Conservation (phyloP, 2,329 filamentous ascomycete genomes). For the Sporothrix brasiliensis region DNA sequence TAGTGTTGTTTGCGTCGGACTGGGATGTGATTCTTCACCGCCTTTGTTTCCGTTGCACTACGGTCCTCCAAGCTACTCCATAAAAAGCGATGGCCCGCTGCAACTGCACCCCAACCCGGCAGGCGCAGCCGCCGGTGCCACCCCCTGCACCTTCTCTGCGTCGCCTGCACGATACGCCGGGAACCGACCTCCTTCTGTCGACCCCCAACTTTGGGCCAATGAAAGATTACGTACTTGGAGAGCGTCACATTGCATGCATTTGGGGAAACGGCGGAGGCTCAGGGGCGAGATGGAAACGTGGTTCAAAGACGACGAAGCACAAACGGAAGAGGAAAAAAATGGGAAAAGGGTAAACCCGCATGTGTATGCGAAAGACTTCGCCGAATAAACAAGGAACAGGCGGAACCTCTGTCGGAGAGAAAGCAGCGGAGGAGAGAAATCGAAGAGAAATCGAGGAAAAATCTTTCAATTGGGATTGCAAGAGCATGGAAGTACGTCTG, state of each 20-base stretch:
- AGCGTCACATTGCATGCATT: conserved; percentile 27
- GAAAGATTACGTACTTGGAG: conserved; percentile 22
- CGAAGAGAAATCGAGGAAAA: not conserved
- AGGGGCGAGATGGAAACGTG: too few species aligned
- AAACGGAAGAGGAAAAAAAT: not conserved
- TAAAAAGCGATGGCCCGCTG: conserved; percentile 10
- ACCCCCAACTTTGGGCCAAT: conserved; percentile 2
- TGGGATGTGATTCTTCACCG: conserved; percentile 17
- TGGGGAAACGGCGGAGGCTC: not conserved
- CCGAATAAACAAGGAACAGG: not conserved
- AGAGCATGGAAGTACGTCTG: not conserved
- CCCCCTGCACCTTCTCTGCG: not conserved
- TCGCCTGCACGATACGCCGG: not conserved
- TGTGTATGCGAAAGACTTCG: not conserved
- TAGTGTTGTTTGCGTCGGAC: not conserved
- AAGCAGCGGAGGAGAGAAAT: not conserved
- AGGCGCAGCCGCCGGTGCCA: conserved; percentile 11
- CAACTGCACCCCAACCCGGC: conserved; percentile 22
- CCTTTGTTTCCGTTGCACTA: conserved; percentile 13
- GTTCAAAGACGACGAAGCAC: not conserved
- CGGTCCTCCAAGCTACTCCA: conserved; percentile 4
- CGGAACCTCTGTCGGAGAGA: conserved; percentile 14
- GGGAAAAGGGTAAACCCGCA: not conserved
- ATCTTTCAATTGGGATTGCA: not conserved
- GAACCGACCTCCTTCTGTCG: not conserved